phyloP scores from a whole-genome alignment of 345 rosid genomes.

The Streptanthus diversifolius region DNA sequence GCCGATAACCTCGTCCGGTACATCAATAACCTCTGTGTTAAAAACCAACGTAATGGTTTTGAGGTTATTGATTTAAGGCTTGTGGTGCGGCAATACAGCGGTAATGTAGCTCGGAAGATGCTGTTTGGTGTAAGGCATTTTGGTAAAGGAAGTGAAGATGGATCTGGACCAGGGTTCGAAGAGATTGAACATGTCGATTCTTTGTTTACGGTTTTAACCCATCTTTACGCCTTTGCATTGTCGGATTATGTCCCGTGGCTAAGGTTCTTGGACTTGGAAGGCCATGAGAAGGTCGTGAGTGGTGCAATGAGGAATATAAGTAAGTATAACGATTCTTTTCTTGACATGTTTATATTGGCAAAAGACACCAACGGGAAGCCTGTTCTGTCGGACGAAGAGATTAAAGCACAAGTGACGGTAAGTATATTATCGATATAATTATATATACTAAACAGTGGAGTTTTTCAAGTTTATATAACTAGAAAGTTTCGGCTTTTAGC shows the following conservation, averaged over 20 bases:
- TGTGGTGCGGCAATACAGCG: slow-evolving; percentile 38
- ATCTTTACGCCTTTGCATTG: slow-evolving; percentile 40
- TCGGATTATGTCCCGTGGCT: slow-evolving; percentile 53
- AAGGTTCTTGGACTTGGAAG: slow-evolving; percentile 48
- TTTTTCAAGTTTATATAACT: not conserved
- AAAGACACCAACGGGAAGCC: slow-evolving; percentile 36
- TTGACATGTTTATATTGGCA: slow-evolving; percentile 36
- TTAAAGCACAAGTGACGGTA: slow-evolving; percentile 48
- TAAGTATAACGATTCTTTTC: slow-evolving; percentile 50
- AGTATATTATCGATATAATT: not conserved
- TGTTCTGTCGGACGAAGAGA: slow-evolving; percentile 43
- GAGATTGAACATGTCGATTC: slow-evolving; percentile 49
- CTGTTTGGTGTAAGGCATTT: slow-evolving; percentile 42
- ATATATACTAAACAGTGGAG: too few species aligned
- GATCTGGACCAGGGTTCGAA: slow-evolving; percentile 44
- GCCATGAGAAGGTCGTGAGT: slow-evolving; percentile 43
- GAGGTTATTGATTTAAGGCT: slow-evolving; percentile 40
- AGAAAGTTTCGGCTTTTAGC: not conserved
- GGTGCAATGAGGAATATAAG: slow-evolving; percentile 22
- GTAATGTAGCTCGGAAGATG: slow-evolving; percentile 44
- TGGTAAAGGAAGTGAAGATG: slow-evolving; percentile 34
- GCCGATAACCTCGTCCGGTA: too few species aligned
- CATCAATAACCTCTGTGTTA: too few species aligned
- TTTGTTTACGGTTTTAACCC: slow-evolving; percentile 35
- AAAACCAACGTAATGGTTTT: too few species aligned